phyloP scores from a whole-genome alignment of 768 basidiomycete species.

The Cyclocybe cylindracea region DNA sequence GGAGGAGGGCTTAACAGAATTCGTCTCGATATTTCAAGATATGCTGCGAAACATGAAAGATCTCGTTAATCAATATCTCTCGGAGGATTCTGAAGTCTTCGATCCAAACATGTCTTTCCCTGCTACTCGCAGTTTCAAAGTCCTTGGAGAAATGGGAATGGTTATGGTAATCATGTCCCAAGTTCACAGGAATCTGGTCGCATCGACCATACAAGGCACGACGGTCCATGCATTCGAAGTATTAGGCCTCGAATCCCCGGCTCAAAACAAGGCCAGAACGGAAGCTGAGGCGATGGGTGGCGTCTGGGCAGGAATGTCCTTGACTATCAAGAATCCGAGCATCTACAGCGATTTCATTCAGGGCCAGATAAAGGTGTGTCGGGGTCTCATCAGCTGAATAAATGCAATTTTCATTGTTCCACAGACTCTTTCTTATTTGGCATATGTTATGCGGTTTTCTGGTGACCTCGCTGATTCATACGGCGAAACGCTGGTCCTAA shows the following conservation, averaged over 20 bases:
- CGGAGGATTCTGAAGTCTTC: constrained; percentile 56
- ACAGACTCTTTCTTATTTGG: constrained; percentile 89
- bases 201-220: constrained; percentile 66
- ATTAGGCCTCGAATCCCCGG: constrained; percentile 76
- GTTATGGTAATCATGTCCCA: constrained; percentile 91
- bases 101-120: constrained; percentile 64
- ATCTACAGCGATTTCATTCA: constrained; percentile 83
- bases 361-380: constrained; percentile 85
- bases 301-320: constrained; percentile 82
- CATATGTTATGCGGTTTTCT: constrained; percentile 77
- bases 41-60: constrained; percentile 72
- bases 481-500: constrained; percentile 77
- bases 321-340: constrained; percentile 67
- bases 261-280: constrained; percentile 75
- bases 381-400: background rate
- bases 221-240: constrained; percentile 80
- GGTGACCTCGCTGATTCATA: constrained; percentile 68
- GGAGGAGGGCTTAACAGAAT: constrained; percentile 75
- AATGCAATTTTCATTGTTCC: constrained; percentile 6
- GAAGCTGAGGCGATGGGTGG: constrained; percentile 82
- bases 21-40: constrained; percentile 79
- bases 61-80: constrained; percentile 75
- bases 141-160: constrained; percentile 91
- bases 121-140: constrained; percentile 87
- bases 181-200: constrained; percentile 66